Evolutionary conservation across 257 asterid species (phyloP), one percentile per base, ranked within the genome.

Genomic region (Solanum etuberosum): DNA sequence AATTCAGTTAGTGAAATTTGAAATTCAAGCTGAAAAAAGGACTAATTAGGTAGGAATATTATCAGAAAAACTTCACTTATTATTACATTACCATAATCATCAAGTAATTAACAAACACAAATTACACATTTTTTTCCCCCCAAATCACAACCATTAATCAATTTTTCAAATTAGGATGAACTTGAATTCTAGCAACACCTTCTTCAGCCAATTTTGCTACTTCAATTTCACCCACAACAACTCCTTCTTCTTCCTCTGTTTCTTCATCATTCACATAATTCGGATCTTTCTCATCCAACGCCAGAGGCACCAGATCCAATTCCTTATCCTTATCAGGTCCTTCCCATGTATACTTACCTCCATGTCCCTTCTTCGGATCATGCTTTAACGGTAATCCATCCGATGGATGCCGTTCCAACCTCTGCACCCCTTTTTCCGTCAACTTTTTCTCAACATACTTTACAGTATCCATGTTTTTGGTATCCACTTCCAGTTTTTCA

Each of bases 281-380:
- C 6, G 95, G 94, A 83, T 95, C 98, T 40, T 77, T 90, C 82
- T 92, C 91, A 86, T 95, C 96, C 0, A 93, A n/a, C 7, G 93
- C 96, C 25, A 92, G 71, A 0, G 92, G 88, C 77, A 89, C 94
- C 0, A 88, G 88, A n/a, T 86, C 92, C 35, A 83, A 65, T 90
- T 90, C 95, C 3, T 84, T 89, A 87, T 83, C 97, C 40, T 51
- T 68, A n/a, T 46, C 87, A 3, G 97, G 97, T 14, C 98, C 98
- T 82, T 94, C 96, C 97, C 97, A 94, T 7, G 98, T 94, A 89
- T 89, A 95, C 88, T 93, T 95, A 5, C 97, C 95, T 2, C 98
- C 98, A 76, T 94, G 94, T 7, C 98, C 98, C 38, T 92, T 94
- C 92, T 94, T 96, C 0, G 93, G 96, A 8, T 92, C 92, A 32